Evolutionary conservation across 129 eudicot genomes (phyloP).

Genomic region (Tanacetum coccineum): DNA sequence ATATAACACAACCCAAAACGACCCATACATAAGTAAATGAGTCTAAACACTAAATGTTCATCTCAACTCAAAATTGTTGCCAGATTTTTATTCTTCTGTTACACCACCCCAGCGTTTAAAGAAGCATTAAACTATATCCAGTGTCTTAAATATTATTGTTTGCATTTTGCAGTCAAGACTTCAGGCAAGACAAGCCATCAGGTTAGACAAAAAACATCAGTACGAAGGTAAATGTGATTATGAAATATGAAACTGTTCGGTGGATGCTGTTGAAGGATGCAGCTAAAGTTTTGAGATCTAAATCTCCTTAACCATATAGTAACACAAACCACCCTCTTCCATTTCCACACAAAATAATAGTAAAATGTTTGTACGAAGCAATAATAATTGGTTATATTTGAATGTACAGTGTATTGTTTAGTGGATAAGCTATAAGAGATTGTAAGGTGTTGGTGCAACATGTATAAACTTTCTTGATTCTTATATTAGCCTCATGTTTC

Average conservation of each 20-base stretch:
- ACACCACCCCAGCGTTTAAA: not conserved
- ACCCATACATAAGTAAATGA: too few relatives aligned
- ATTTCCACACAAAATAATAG: not conserved
- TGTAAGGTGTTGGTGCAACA: too few relatives aligned
- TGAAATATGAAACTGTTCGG: constrained; percentile 10
- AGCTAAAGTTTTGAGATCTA: constrained; percentile 3
- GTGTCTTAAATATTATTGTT: not conserved
- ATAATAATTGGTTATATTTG: constrained; percentile 22
- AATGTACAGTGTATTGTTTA: constrained; percentile 21
- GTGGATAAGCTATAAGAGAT: too few relatives aligned
- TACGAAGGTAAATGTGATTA: constrained; percentile 53
- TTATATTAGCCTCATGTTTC: constrained; percentile 28
- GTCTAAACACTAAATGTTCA: too few relatives aligned
- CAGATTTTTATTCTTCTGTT: too few relatives aligned
- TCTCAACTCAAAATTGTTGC: too few relatives aligned
- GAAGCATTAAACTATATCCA: too few relatives aligned
- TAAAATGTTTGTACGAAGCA: too few relatives aligned
- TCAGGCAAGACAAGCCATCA: constrained; percentile 77
- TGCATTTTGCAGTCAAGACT: constrained; percentile 68
- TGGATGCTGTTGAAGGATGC: constrained; percentile 50
- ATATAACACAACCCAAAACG: too few relatives aligned
- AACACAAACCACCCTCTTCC: too few relatives aligned
- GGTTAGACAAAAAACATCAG: constrained; percentile 76
- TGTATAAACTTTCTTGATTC: too few relatives aligned
- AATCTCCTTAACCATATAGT: constrained; percentile 12